Evolutionary conservation across 2,329 filamentous ascomycete species (phyloP).

Genomic region (Fusarium sp.): DNA sequence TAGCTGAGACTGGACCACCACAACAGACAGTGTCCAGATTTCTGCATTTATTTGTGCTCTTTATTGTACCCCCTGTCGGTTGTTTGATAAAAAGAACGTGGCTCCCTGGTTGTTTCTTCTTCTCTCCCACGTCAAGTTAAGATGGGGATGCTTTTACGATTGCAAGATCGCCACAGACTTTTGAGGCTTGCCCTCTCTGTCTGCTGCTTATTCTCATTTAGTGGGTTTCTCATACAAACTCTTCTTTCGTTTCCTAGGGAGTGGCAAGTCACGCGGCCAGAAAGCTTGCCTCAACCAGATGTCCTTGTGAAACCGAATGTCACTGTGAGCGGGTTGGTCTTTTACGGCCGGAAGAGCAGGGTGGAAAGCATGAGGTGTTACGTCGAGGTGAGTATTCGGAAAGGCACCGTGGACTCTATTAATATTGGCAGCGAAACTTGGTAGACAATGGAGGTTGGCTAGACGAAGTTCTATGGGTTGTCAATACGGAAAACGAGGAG

Average conservation of each 20-base stretch:
- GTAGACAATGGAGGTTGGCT: conserved; percentile 37
- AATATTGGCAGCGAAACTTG: conserved; percentile 19
- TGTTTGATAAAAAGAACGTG: neutral
- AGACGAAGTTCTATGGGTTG: conserved; percentile 35
- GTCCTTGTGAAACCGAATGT: conserved; percentile 22
- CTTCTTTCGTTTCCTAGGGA: neutral
- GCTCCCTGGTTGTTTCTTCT: neutral
- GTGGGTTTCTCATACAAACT: neutral
- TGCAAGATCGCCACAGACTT: neutral
- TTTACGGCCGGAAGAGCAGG: conserved; percentile 32
- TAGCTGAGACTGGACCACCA: neutral
- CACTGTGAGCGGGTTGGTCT: conserved; percentile 31
- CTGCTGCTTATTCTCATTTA: neutral
- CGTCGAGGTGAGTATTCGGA: conserved; percentile 12
- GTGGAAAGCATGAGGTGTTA: conserved; percentile 33
- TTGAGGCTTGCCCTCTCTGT: neutral
- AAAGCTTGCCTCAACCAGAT: neutral
- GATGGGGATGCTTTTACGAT: neutral
- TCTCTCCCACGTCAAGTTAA: neutral
- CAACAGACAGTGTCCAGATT: neutral
- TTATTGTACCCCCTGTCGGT: neutral
- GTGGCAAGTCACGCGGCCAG: neutral
- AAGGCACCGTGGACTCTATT: neutral
- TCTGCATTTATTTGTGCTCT: neutral
- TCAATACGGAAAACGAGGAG: conserved; percentile 17